phyloP scores from a whole-genome alignment of 1,284 basidiomycete species.

The Pseudozyma sp. region DNA sequence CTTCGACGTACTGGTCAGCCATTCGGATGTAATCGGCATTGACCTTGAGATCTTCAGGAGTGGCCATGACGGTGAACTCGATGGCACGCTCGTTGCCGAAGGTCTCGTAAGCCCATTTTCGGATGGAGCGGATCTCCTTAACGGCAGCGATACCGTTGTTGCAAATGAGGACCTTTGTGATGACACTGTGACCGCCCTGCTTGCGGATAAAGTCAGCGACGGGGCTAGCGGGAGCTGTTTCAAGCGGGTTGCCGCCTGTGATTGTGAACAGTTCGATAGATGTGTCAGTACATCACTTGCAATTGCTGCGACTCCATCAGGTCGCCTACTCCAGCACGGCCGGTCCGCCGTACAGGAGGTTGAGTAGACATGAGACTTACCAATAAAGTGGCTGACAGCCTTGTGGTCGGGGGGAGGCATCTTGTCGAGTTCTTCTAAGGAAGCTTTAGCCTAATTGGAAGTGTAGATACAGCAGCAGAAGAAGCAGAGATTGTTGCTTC shows the following conservation, averaged over 20 bases:
- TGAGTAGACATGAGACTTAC: constrained; percentile 31
- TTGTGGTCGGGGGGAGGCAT: constrained; percentile 63
- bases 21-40: constrained; percentile 99
- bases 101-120: constrained; percentile 99
- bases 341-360: no score
- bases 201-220: constrained; percentile 92
- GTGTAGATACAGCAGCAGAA: constrained; percentile 1
- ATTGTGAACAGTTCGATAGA: not conserved
- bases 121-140: constrained; percentile 97
- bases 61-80: constrained; percentile 99
- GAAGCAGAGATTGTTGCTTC: not conserved
- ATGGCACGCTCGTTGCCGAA: constrained; percentile 95
- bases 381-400: constrained; percentile 63
- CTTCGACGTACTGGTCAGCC: constrained; percentile 99
- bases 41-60: constrained; percentile 93
- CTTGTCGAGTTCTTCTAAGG: constrained; percentile 2
- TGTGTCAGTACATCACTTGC: not conserved
- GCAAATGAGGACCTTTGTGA: constrained; percentile 83
- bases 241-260: constrained; percentile 89
- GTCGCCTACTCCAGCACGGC: no score
- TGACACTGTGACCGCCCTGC: constrained; percentile 96
- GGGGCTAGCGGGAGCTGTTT: constrained; percentile 81
- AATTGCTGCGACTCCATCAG: no score
- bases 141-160: constrained; percentile 93
- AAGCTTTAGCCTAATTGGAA: not conserved